Evolutionary conservation across 2,329 filamentous ascomycete species (phyloP).

Genomic region (Fusarium anguioides): DNA sequence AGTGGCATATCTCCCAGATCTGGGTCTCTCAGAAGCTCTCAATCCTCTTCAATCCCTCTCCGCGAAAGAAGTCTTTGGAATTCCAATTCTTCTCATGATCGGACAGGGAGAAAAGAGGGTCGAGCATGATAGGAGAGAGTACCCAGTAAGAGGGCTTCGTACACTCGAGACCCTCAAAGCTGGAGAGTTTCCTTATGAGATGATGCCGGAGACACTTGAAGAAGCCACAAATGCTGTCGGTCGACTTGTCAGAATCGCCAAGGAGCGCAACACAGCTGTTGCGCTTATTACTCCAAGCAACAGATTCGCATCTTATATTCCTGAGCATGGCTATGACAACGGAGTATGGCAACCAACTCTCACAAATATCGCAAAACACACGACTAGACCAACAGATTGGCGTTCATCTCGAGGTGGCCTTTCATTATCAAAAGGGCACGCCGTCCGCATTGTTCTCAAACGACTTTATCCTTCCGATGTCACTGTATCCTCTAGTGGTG

Average conservation of each 20-base stretch:
- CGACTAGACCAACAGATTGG: neutral
- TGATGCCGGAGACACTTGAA: neutral
- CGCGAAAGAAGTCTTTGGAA: constrained; percentile 18
- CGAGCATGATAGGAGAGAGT: constrained; percentile 4
- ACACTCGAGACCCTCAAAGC: neutral
- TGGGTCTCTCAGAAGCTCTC: constrained; percentile 2
- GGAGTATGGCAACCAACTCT: neutral
- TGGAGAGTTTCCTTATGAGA: neutral
- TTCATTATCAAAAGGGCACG: neutral
- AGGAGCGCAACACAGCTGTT: neutral
- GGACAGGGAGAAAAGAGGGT: constrained; percentile 6
- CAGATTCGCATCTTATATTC: neutral
- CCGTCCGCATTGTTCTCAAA: neutral
- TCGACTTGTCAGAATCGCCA: neutral
- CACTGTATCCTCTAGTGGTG: constrained; percentile 15
- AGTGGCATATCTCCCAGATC: constrained; percentile 1
- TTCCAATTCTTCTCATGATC: constrained; percentile 14
- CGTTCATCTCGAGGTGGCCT: neutral
- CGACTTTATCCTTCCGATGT: constrained; percentile 4
- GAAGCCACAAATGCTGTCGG: neutral
- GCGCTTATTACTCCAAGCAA: neutral
- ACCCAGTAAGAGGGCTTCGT: neutral
- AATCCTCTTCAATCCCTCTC: constrained; percentile 13
- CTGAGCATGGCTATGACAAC: neutral
- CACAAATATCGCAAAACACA: neutral